phyloP scores from a whole-genome alignment of 2,329 filamentous ascomycete species.

The Claviceps cyperi region DNA sequence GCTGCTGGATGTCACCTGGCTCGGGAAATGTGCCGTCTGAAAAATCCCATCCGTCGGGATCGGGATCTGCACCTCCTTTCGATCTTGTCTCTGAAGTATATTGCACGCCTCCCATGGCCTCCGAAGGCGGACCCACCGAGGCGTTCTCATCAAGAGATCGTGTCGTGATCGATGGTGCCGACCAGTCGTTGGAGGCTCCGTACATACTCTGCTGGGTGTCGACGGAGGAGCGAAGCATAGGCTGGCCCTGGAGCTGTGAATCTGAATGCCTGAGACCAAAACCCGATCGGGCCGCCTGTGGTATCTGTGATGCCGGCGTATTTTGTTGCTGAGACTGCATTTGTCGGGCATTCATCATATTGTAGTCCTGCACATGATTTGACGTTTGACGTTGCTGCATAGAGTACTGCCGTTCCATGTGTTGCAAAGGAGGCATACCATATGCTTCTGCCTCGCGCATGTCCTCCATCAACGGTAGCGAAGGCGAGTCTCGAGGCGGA shows the following conservation, averaged over 20 bases:
- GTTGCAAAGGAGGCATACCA: slow-evolving; percentile 29
- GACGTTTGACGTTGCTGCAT: slow-evolving; percentile 27
- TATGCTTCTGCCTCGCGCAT: slow-evolving; percentile 40
- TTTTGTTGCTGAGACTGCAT: slow-evolving; percentile 40
- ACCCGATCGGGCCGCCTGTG: slow-evolving; percentile 21
- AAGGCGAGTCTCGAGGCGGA: slow-evolving; percentile 48
- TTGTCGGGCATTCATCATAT: slow-evolving; percentile 35
- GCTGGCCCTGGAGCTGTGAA: slow-evolving; percentile 29
- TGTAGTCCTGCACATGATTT: slow-evolving; percentile 43
- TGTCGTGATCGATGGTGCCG: slow-evolving; percentile 18
- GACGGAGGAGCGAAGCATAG: slow-evolving; percentile 38
- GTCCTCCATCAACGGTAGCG: slow-evolving; percentile 43
- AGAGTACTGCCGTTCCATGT: slow-evolving; percentile 25
- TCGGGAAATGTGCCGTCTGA: slow-evolving; percentile 60
- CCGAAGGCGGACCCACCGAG: slow-evolving; percentile 20
- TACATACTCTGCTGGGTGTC: slow-evolving; percentile 31
- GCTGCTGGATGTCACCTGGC: slow-evolving; percentile 27
- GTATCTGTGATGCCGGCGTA: slow-evolving; percentile 46
- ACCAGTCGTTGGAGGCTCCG: slow-evolving; percentile 22
- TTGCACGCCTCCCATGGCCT: slow-evolving; percentile 24
- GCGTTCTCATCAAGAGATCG: slow-evolving; percentile 20
- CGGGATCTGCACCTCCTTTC: slow-evolving; percentile 30
- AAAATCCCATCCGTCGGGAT: slow-evolving; percentile 82
- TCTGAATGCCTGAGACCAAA: slow-evolving; percentile 22
- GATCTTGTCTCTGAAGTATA: slow-evolving; percentile 29